Evolutionary conservation across 495 filamentous ascomycete genomes (phyloP).

Genomic region (Lophium mytilinum): DNA sequence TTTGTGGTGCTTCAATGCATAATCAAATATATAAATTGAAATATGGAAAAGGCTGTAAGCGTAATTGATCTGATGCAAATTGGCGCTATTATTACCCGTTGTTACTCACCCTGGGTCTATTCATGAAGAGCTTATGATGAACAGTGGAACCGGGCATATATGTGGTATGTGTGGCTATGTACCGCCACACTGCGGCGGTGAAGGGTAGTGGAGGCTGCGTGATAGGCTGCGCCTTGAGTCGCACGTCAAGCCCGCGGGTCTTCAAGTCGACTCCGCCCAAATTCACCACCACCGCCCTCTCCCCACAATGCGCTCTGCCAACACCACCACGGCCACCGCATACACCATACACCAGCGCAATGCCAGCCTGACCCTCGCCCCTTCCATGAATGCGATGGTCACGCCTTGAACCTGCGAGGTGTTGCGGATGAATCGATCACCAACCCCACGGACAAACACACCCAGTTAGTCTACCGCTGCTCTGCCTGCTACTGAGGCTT

Average conservation of each 20-base stretch:
- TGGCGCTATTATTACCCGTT: no score
- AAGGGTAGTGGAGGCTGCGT: neutral
- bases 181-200: neutral
- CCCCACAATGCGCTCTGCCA: neutral
- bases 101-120: no score
- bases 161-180: neutral
- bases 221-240: neutral
- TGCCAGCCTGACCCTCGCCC: neutral
- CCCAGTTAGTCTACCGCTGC: neutral
- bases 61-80: no score
- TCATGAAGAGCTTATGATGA: no score
- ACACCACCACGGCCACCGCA: neutral
- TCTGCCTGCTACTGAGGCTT: neutral
- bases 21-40: no score
- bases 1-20: no score
- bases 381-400: neutral
- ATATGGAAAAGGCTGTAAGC: no score
- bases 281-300: neutral
- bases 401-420: neutral
- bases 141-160: no score
- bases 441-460: neutral
- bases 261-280: neutral
- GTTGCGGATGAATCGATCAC: conserved; percentile 1
- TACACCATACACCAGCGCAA: neutral
- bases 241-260: neutral